Conservation (phyloP, 2,329 filamentous ascomycete species). For the Aureobasidium subglaciale region DNA sequence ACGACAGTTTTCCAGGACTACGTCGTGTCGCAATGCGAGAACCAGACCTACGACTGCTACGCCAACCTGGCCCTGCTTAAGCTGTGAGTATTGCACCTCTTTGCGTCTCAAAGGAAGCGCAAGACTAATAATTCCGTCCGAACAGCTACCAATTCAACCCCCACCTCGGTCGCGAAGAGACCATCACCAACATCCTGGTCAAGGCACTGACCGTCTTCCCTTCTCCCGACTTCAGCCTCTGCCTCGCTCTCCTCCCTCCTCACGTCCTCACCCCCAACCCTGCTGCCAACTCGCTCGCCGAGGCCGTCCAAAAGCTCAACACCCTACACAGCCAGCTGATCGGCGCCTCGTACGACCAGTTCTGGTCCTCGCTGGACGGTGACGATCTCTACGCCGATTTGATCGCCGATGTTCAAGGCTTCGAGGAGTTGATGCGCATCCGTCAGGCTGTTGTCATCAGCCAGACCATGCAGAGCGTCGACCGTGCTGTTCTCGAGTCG, state of each 20-base stretch:
- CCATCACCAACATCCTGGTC: conserved; percentile 97
- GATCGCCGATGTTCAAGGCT: conserved; percentile 86
- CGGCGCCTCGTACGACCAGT: conserved; percentile 79
- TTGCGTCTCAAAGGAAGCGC: background rate
- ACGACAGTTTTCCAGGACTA: conserved; percentile 91
- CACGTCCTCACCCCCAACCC: conserved; percentile 61
- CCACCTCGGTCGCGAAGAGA: conserved; percentile 91
- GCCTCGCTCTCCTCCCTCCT: conserved; percentile 86
- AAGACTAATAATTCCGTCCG: conserved; percentile 3
- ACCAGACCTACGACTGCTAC: conserved; percentile 90
- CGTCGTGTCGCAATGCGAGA: conserved; percentile 88
- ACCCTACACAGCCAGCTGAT: conserved; percentile 80
- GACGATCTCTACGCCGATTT: conserved; percentile 95
- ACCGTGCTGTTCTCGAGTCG: conserved; percentile 39
- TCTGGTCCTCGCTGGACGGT: conserved; percentile 88
- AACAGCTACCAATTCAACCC: conserved; percentile 98
- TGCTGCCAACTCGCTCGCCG: conserved; percentile 57
- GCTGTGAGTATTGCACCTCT: conserved; percentile 67
- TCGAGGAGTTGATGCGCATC: conserved; percentile 88
- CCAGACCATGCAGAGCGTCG: conserved; percentile 74
- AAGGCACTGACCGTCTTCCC: conserved; percentile 97
- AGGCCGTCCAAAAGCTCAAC: conserved; percentile 84
- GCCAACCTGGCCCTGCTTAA: conserved; percentile 94
- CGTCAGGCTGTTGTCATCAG: conserved; percentile 83
- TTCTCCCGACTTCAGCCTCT: conserved; percentile 87